Base-by-base conservation (phyloP, 306 rosid species). In the Alnus glutinosa region DNA sequence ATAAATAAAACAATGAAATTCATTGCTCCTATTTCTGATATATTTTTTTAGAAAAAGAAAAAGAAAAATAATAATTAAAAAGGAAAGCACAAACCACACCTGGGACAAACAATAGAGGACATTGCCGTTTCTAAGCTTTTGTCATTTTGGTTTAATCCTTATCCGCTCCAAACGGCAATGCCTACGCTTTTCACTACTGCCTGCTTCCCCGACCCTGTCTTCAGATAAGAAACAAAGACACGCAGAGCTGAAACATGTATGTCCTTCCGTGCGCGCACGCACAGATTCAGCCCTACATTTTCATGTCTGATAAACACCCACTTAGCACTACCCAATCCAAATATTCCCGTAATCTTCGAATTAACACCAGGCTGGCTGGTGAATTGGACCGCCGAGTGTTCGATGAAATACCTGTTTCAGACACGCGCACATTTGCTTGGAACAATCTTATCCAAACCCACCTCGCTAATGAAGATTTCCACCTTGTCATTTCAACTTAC, bases 391-490 rank as follows among this genome's bases (percentile, higher is more conserved):
- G 75, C 80, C 75, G 46, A n/a, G 5, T 64, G 92, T 82, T 91
- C 85, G 92, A 88, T 79, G 87, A 84, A 81, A 88, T 89, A 32
- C 89, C 97, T 52, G 70, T 63, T 0, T 77, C 77, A 75, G 94
- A 92, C 71, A 89, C 89, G 8, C 92, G 89, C 74, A 89, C 89
- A 8, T 92, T 86, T 55, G 87, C 91, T 71, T 92, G 97, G 94
- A 92, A 92, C 81, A 86, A 55, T 50, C 89, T 92, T 28, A 85
- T 92, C 58, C 94, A 89, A 70, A 88, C 80, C 84, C 88, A 92
- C 59, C 74, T 89, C 69, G 23, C 87, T 34, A 81, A 68, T 62
- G 79, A 79, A 36, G 78, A 89, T 50, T 74, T 74, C 55, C 69
- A 76, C 71, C 76, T 70, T 16, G 89, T 71, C 19, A 28, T 89